These are phyloP conservation scores for Farysia itapuensis DNA, from an alignment of 1,284 basidiomycete species.

Conservation along the genomic window DNA sequence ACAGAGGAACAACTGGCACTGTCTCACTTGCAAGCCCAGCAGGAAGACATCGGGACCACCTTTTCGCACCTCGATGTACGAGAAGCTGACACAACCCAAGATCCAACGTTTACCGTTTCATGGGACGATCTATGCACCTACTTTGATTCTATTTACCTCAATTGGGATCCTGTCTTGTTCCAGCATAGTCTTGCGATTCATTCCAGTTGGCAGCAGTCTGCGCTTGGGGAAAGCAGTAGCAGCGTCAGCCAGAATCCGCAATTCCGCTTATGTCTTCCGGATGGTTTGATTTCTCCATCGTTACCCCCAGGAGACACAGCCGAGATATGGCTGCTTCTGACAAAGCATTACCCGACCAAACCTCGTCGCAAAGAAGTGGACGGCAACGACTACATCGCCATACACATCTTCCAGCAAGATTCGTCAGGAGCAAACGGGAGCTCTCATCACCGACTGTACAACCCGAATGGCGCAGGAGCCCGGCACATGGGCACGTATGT, in stretches of 20 bases:
- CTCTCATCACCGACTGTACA: not conserved
- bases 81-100: too few species aligned
- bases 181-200: constrained; percentile 67
- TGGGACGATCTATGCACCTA: constrained; percentile 76
- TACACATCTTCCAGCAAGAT: constrained; percentile 64
- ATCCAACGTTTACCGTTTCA: constrained; percentile 41
- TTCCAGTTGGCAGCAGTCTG: constrained; percentile 70
- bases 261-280: constrained; percentile 14
- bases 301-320: too few species aligned
- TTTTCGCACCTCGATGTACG: too few species aligned
- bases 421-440: constrained; percentile 11
- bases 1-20: too few species aligned
- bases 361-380: not conserved
- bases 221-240: not conserved
- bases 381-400: constrained; percentile 68
- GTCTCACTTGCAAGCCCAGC: too few species aligned
- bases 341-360: constrained; percentile 68
- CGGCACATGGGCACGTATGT: constrained; percentile 68
- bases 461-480: not conserved
- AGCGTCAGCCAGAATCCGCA: constrained; percentile 32
- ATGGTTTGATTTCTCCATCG: too few species aligned
- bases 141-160: constrained; percentile 82
- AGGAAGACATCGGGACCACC: too few species aligned
- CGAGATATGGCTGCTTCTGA: constrained; percentile 78
- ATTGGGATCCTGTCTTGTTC: constrained; percentile 78